Evolutionary conservation across 768 basidiomycete species (phyloP).

Genomic region (Tulasnella sp.): DNA sequence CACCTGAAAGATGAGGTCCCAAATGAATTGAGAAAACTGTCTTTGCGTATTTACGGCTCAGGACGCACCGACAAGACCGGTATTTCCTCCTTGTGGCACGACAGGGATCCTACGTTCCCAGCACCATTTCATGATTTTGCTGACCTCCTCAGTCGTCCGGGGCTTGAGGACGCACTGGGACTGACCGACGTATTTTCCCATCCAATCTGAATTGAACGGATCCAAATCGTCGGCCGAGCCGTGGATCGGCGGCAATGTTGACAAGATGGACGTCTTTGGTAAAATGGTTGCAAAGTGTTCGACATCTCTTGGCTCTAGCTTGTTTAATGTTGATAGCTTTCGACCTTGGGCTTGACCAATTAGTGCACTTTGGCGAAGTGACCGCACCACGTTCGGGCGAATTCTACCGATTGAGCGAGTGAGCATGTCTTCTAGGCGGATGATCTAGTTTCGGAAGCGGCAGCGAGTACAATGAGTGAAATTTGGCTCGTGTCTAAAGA

Average conservation of each 20-base stretch:
- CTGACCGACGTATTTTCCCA: conserved; percentile 87
- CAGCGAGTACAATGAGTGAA: not conserved
- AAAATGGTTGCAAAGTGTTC: conserved; percentile 66
- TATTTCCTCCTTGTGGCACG: conserved; percentile 98
- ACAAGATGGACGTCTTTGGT: conserved; percentile 59
- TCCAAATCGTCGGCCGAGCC: conserved; percentile 58
- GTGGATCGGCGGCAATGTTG: conserved; percentile 53
- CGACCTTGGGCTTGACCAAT: not conserved
- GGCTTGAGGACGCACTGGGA: conserved; percentile 86
- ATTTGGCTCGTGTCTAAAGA: not conserved
- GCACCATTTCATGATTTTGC: conserved; percentile 83
- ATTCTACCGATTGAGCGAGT: not conserved
- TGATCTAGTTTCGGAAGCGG: not conserved
- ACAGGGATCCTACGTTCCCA: conserved; percentile 75
- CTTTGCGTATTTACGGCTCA: not conserved
- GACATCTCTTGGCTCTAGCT: conserved; percentile 54
- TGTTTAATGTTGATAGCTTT: not conserved
- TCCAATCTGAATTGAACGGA: conserved; percentile 88
- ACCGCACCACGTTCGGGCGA: not conserved
- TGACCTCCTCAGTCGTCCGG: conserved; percentile 81
- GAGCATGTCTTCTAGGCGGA: not conserved
- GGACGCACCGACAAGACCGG: conserved; percentile 78
- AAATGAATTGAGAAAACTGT: not conserved
- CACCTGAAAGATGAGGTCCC: conserved; percentile 40
- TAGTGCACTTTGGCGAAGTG: not conserved